These are phyloP conservation scores for Luzula sylvatica DNA, from an alignment of 176 grass and related monocot genomes.

Conservation along the genomic window DNA sequence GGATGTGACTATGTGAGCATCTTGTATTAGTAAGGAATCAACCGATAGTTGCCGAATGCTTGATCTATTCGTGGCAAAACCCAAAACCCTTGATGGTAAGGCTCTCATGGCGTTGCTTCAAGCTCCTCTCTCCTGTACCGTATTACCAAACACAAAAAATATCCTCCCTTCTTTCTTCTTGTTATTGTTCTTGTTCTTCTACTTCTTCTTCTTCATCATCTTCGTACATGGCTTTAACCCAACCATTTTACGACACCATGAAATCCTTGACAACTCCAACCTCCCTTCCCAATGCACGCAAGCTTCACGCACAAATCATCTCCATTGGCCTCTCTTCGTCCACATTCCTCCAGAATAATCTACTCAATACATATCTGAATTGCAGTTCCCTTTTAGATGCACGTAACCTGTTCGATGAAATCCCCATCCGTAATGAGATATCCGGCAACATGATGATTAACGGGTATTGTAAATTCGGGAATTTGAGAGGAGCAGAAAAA, in stretches of 20 bases:
- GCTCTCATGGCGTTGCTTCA: slow-evolving; percentile 47
- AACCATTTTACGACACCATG: slow-evolving; percentile 50
- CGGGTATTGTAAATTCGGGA: slow-evolving; percentile 42
- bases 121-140: not conserved
- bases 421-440: slow-evolving; percentile 46
- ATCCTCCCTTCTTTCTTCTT: slow-evolving; percentile 8
- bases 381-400: slow-evolving; percentile 62
- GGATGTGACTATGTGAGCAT: no score
- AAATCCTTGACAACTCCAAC: slow-evolving; percentile 31
- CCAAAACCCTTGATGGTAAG: no score
- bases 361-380: slow-evolving; percentile 64
- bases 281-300: slow-evolving; percentile 32
- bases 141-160: not conserved
- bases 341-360: slow-evolving; percentile 85
- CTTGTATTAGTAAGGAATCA: no score
- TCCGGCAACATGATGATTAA: slow-evolving; percentile 79
- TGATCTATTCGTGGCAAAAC: no score
- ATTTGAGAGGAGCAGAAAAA: slow-evolving; percentile 36
- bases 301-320: slow-evolving; percentile 60
- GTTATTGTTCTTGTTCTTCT: no score
- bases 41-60: no score
- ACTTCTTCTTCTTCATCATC: slow-evolving; percentile 2
- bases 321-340: slow-evolving; percentile 60
- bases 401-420: slow-evolving; percentile 30
- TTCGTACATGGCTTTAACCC: slow-evolving; percentile 65